Base-by-base conservation (phyloP, 2,329 filamentous ascomycete genomes). In the Domatiomyces catenatus region DNA sequence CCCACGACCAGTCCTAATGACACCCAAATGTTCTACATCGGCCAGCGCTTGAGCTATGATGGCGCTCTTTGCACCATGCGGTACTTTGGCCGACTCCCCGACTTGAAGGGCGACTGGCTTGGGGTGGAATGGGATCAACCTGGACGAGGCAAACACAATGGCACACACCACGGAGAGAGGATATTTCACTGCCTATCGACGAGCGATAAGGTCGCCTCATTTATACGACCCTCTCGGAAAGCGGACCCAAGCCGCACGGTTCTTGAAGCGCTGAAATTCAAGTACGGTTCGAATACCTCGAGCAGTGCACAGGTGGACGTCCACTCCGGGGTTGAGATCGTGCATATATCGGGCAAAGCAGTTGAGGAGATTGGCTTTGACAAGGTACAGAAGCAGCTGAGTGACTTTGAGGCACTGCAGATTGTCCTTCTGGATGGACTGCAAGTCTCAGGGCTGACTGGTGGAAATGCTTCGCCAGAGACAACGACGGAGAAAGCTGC, bases 41-140 rank as follows among this genome's bases (percentile, higher is more conserved):
- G 86, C 48, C 81, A 92, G 66, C 81, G 92, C 12, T 72, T 90
- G 42, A 94, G 86, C 2, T 93, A 85, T 60, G 80, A 84, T 57
- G 80, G 79, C 28, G 79, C 80, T 18, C 69, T 84, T 43, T 94
- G 89, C 67, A 96, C 90, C 1, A 76, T 96, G 52, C 81, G 87
- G 54, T 96, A 89, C 63, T 69, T 85, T 54, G 92, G 92, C 44
- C 66, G 75, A 32, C 83, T 96, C 6, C 74, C 78, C 48, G 85
- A 84, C 58, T 89, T 87, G 7, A 74, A 77, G 44, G 86, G 87
- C 47, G 72, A 76, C 55, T 96, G 90, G 89, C 75, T 96, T 32
- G 92, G 92, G 46, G 86, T 96, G 46, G 92, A 98, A 75, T 98
- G 92, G 92, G 90, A 96, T 67, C 86, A 95, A 65, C 71, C 81